Evolutionary conservation across 208 protist species (phyloP), one percentile per base, ranked within the genome.

Genomic region (Trypanosoma rangeli): DNA sequence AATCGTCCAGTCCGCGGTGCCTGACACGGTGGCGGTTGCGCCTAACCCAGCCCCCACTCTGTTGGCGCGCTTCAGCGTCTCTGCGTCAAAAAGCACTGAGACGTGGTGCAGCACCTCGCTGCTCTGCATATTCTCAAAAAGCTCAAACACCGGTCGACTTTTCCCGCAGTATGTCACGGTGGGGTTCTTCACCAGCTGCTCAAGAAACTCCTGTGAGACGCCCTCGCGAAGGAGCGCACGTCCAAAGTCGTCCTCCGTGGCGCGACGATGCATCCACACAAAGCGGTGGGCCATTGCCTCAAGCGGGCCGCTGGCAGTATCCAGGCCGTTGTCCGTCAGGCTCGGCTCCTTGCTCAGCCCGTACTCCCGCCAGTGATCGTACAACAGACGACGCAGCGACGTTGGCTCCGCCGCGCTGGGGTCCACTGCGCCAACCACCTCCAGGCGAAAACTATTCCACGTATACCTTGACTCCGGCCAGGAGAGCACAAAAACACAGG

Each of bases 181-280:
- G 46, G 84, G 84, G 61, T 86, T 79, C n/a, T 77, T 75, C 53
- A 86, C 46, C 13, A 92, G 56, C 10, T 59, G 60, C 46, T 78
- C 70, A 26, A 94, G 39, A 63, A 87, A 85, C 4, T 71, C 20
- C 3, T 50, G 31, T 1, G 72, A 55, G 15, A 90, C 28, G 10
- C 80, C 74, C 31, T 78, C 77, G 53, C 70, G 76, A 39, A 92
- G 53, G 37, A 89, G 64, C 15, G 29, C 20, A 8, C 82, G 76
- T 18, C 76, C 90, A 78, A 84, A 92, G 5, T 70, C 74, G 68
- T 95, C 87, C n/a, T 83, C 70, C n/a, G 68, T 65, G n/a, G 92
- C 48, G 8, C 72, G 49, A 2, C 65, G 54, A 52, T 80, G 52
- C 58, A 86, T 74, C 93, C 93, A 97, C 49, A 84, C 65, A 59